A percentile compares a stretch with the other conserved stretches of the same genome.
phyloP scores from a whole-genome alignment of 257 asterid species.

The Fraxinus pennsylvanica region DNA sequence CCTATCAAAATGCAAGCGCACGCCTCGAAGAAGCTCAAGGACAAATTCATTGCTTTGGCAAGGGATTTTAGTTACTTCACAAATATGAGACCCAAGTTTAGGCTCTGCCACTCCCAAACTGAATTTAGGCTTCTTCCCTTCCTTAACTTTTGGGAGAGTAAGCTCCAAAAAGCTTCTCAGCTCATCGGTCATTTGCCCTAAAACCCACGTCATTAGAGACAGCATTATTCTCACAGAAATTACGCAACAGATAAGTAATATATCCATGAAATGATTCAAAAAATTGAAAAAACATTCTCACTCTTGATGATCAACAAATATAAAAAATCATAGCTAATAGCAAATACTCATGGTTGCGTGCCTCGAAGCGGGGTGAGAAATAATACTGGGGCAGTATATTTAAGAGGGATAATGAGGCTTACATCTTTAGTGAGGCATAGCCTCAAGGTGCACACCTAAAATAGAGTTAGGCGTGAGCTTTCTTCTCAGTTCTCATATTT shows the following conservation, averaged over 20 bases:
- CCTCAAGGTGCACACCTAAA: too few species aligned
- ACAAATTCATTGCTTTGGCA: conserved; percentile 86
- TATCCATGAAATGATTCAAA: background rate
- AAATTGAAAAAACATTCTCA: background rate
- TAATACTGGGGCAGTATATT: too few species aligned
- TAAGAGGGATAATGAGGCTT: too few species aligned
- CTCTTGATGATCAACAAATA: background rate
- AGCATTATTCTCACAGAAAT: background rate
- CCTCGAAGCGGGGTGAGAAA: too few species aligned
- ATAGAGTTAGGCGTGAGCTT: too few species aligned
- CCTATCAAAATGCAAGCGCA: conserved; percentile 69
- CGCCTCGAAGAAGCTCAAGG: conserved; percentile 85
- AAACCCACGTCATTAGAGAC: conserved; percentile 16
- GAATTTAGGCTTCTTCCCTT: conserved; percentile 80
- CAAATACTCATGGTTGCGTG: background rate
- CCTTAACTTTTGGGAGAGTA: conserved; percentile 75
- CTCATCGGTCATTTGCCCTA: conserved; percentile 92
- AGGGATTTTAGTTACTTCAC: conserved; percentile 79
- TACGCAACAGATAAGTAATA: background rate
- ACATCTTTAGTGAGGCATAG: too few species aligned
- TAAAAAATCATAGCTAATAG: background rate
- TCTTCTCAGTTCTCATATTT: too few species aligned
- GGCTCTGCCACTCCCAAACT: conserved; percentile 86
- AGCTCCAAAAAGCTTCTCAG: conserved; percentile 78
- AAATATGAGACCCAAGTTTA: conserved; percentile 81